Evolutionary conservation across 2,329 filamentous ascomycete species (phyloP), one percentile per base, ranked within the genome.

Genomic region (Alternaria burnsii): DNA sequence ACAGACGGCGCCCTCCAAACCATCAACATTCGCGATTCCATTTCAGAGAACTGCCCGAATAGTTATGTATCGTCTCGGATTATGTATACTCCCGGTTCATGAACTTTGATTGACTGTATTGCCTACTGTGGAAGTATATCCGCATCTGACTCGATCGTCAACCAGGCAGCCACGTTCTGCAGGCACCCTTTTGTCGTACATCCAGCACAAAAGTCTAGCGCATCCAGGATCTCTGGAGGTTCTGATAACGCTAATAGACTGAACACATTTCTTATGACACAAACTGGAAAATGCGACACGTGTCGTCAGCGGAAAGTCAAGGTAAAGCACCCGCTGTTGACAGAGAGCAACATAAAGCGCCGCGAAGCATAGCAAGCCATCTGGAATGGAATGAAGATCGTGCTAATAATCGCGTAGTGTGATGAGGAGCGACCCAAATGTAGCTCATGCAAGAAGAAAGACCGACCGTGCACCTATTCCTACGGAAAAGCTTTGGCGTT

Each of bases 221-320:
- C 2, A 10, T 50, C 50, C 6, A n/a, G 8, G 30, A n/a, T 3
- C 8, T 26, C 11, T 20, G 9, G 26, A 12, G 22, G 18, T 18
- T 24, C n/a, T 14, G 8, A 12, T 41, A 28, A 20, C 8, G 5
- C 1, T 8, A 20, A 11, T 5, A 10, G 4, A 7, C 5, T 16
- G 20, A 10, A 1, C 20, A 10, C 14, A 3, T 8, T 26, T 11
- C 28, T 18, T 5, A 76, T 76, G 73, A 76, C 73, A 5, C 71
- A 70, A 42, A 69, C 69, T 4, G 72, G 72, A 14, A 76, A 76
- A 61, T 76, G 73, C 50, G 71, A 74, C 44, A 74, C 62, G 3
- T 76, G 73, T 59, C 66, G 73, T 34, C 65, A 65, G 44, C 69
- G 73, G 11, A 76, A 76, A 53, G 73, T 76, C 41, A 76, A 75